phyloP scores from a whole-genome alignment of 257 asterid genomes.

The Coffea canephora region DNA sequence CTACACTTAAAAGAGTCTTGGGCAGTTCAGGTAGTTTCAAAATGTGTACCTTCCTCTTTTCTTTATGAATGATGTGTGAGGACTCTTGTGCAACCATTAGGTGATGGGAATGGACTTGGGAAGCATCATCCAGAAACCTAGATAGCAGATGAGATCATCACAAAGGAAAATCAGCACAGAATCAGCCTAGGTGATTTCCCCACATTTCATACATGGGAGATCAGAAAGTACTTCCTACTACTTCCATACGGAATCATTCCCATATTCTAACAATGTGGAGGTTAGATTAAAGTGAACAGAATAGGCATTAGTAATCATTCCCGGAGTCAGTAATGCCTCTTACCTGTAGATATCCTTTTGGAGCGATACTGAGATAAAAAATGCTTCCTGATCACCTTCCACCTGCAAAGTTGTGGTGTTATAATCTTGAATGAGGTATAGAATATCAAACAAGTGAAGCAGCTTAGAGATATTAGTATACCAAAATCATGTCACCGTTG shows the following conservation, averaged over 20 bases:
- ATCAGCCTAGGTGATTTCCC: neutral
- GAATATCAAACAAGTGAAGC: slow-evolving; percentile 1
- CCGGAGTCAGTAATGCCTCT: neutral
- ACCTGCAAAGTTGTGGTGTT: slow-evolving; percentile 42
- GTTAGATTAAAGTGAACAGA: neutral
- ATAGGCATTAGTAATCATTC: neutral
- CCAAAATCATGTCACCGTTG: slow-evolving; percentile 73
- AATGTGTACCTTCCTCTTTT: slow-evolving; percentile 75
- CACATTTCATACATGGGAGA: neutral
- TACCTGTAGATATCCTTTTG: slow-evolving; percentile 72
- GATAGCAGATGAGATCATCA: slow-evolving; percentile 14
- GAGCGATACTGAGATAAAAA: slow-evolving; percentile 62
- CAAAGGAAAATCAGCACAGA: slow-evolving; percentile 3
- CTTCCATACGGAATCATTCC: neutral
- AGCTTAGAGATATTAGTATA: slow-evolving; percentile 28
- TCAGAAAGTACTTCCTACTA: neutral
- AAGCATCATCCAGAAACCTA: slow-evolving; percentile 59
- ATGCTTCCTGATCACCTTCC: slow-evolving; percentile 70
- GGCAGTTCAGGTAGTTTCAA: neutral
- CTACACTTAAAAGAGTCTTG: neutral
- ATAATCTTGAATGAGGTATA: neutral
- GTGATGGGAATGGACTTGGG: slow-evolving; percentile 54
- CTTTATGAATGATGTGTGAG: slow-evolving; percentile 45
- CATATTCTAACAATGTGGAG: neutral
- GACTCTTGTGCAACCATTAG: slow-evolving; percentile 46